phyloP scores from a whole-genome alignment of 169 alveolate genomes.

The Haemoproteus tartakovskyi region DNA sequence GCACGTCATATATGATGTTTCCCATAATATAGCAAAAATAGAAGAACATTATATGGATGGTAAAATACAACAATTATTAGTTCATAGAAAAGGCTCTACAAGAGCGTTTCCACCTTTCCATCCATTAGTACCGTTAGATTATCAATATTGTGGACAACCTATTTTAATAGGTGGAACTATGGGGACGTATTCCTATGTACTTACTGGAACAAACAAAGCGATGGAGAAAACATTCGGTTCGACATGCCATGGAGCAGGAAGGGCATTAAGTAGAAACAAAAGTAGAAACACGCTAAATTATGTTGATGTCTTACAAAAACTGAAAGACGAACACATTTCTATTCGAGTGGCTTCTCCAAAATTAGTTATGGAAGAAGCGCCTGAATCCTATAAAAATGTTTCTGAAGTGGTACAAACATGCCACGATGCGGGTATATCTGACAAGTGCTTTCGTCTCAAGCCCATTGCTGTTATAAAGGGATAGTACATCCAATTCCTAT shows the following conservation, averaged over 20 bases:
- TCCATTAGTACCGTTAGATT: conserved; percentile 85
- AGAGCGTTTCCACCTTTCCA: conserved; percentile 90
- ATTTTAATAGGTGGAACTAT: conserved; percentile 89
- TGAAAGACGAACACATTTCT: conserved; percentile 72
- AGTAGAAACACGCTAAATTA: conserved; percentile 78
- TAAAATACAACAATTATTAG: conserved; percentile 72
- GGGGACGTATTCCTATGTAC: conserved; percentile 88
- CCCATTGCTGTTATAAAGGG: conserved; percentile 91
- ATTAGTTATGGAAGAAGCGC: conserved; percentile 89
- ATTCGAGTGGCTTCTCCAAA: conserved; percentile 89
- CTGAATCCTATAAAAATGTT: conserved; percentile 88
- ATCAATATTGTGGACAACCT: conserved; percentile 86
- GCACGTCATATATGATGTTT: conserved; percentile 89
- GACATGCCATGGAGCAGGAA: conserved; percentile 90
- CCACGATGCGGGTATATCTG: conserved; percentile 87
- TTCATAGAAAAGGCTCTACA: conserved; percentile 88
- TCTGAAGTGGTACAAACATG: conserved; percentile 83
- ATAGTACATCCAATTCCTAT: conserved; percentile 1
- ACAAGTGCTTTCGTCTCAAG: conserved; percentile 80
- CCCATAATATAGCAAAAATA: conserved; percentile 87
- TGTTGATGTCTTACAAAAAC: conserved; percentile 73
- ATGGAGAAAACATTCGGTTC: conserved; percentile 84
- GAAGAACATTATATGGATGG: conserved; percentile 85
- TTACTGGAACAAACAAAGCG: conserved; percentile 85
- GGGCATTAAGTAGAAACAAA: conserved; percentile 82